Conservation (phyloP, 192 early-diverging fungal species). For the Jimgerdemannia flammicorona region DNA sequence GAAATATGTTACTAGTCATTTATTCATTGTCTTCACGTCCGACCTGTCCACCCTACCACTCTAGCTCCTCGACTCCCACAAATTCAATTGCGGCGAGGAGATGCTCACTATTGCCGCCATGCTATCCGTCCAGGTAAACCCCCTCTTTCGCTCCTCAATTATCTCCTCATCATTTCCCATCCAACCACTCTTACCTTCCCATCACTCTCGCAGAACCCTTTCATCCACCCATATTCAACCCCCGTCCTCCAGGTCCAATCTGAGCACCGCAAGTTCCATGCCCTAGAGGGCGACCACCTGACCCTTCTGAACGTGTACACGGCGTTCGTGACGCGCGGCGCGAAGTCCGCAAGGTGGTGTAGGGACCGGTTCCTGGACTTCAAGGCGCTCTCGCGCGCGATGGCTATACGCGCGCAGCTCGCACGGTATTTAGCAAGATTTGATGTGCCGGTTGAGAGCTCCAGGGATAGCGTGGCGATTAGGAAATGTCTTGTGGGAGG, state of each 20-base stretch:
- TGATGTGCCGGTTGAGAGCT: slow-evolving; percentile 20
- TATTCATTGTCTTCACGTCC: no score
- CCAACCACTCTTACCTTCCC: not conserved
- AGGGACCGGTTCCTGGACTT: slow-evolving; percentile 73
- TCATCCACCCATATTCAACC: slow-evolving; percentile 33
- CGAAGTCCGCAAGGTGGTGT: slow-evolving; percentile 76
- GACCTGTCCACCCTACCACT: no score
- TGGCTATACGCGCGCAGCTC: slow-evolving; percentile 86
- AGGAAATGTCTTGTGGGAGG: slow-evolving; percentile 69
- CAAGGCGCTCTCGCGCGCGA: slow-evolving; percentile 75
- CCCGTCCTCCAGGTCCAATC: slow-evolving; percentile 41
- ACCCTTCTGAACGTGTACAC: slow-evolving; percentile 74
- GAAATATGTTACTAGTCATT: no score
- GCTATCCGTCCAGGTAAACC: slow-evolving; percentile 71
- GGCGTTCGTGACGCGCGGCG: slow-evolving; percentile 54
- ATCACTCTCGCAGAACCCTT: slow-evolving; percentile 32
- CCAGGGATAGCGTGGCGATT: slow-evolving; percentile 38
- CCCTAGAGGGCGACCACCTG: slow-evolving; percentile 71
- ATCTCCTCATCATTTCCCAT: not conserved
- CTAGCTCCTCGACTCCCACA: slow-evolving; percentile 54
- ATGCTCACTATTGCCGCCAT: slow-evolving; percentile 77
- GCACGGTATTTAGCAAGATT: slow-evolving; percentile 59
- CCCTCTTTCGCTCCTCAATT: no score
- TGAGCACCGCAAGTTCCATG: slow-evolving; percentile 66
- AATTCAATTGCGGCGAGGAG: slow-evolving; percentile 68